Percentiles rank a stretch among this genome's conserved stretches.
Conservation (phyloP, 2,329 filamentous ascomycete species). For the Penicillium sp. region DNA sequence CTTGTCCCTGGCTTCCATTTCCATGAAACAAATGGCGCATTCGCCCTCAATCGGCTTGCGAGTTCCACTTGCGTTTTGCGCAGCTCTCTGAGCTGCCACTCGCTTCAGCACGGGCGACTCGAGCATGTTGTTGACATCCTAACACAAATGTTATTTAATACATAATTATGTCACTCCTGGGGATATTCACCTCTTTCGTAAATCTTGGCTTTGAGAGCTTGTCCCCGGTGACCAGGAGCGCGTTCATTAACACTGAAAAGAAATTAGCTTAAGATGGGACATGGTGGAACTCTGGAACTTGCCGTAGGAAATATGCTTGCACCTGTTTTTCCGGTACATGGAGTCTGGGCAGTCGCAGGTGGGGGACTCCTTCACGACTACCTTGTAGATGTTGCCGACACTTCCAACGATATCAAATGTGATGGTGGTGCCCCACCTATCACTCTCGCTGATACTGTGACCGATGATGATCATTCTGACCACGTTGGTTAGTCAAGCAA, state of each 20-base stretch:
- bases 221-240: not conserved
- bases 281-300: slow-evolving; percentile 18
- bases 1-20: slow-evolving; percentile 50
- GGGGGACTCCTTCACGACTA: slow-evolving; percentile 33
- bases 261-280: not conserved
- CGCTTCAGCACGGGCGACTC: slow-evolving; percentile 54
- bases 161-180: not conserved
- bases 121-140: slow-evolving; percentile 61
- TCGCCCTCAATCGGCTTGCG: slow-evolving; percentile 63
- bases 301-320: slow-evolving; percentile 66
- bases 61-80: slow-evolving; percentile 43
- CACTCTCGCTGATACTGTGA: slow-evolving; percentile 46
- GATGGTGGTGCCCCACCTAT: slow-evolving; percentile 51
- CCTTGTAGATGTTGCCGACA: slow-evolving; percentile 64
- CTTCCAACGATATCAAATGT: slow-evolving; percentile 60
- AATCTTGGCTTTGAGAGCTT: not conserved
- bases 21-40: slow-evolving; percentile 65
- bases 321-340: slow-evolving; percentile 53
- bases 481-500: not conserved
- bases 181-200: not conserved
- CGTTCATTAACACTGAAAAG: not conserved
- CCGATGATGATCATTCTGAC: slow-evolving; percentile 59
- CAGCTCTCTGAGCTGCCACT: slow-evolving; percentile 34
- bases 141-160: not conserved
- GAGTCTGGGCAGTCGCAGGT: slow-evolving; percentile 59